Percentiles rank a stretch among this genome's conserved stretches.
Conservation (phyloP, 2,329 filamentous ascomycete species). For the Didymella pinodella region DNA sequence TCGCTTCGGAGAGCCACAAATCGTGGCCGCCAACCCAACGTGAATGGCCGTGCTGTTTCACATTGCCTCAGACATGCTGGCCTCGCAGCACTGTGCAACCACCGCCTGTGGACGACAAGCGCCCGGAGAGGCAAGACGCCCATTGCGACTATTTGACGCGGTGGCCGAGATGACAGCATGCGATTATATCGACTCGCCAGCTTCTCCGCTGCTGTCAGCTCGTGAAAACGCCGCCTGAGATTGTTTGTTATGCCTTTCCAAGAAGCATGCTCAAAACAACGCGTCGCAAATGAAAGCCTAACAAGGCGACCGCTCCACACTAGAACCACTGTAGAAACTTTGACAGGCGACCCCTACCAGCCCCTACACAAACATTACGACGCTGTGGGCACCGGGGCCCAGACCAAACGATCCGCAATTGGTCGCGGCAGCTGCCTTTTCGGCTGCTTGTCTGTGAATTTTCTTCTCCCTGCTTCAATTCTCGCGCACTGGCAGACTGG, state of each 20-base stretch:
- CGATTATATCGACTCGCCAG: slow-evolving; percentile 4
- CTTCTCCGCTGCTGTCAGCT: slow-evolving; percentile 17
- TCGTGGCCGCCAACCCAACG: slow-evolving; percentile 15
- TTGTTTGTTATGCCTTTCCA: slow-evolving; percentile 39
- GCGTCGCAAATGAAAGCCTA: slow-evolving; percentile 49
- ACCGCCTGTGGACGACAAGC: slow-evolving; percentile 27
- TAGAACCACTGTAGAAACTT: slow-evolving; percentile 22
- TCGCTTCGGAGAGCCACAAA: slow-evolving; percentile 12
- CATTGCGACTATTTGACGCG: slow-evolving; percentile 11
- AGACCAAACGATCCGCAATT: slow-evolving; percentile 31
- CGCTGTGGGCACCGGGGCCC: slow-evolving; percentile 25
- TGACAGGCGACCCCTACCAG: slow-evolving; percentile 40
- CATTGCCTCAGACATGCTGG: slow-evolving; percentile 22
- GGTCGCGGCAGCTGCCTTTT: slow-evolving; percentile 23
- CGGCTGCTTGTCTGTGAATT: slow-evolving; percentile 18
- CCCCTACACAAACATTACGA: slow-evolving; percentile 28
- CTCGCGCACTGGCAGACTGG: slow-evolving; percentile 25
- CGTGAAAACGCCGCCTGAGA: slow-evolving; percentile 11
- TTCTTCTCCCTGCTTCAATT: slow-evolving; percentile 26
- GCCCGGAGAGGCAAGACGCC: slow-evolving; percentile 9
- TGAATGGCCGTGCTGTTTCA: slow-evolving; percentile 31
- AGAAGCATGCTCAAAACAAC: slow-evolving; percentile 45
- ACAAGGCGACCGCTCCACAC: slow-evolving; percentile 34
- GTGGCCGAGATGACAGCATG: slow-evolving; percentile 19
- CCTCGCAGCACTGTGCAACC: slow-evolving; percentile 35